Base-by-base conservation (phyloP, 1,284 basidiomycete genomes). In the Pterula multifida region DNA sequence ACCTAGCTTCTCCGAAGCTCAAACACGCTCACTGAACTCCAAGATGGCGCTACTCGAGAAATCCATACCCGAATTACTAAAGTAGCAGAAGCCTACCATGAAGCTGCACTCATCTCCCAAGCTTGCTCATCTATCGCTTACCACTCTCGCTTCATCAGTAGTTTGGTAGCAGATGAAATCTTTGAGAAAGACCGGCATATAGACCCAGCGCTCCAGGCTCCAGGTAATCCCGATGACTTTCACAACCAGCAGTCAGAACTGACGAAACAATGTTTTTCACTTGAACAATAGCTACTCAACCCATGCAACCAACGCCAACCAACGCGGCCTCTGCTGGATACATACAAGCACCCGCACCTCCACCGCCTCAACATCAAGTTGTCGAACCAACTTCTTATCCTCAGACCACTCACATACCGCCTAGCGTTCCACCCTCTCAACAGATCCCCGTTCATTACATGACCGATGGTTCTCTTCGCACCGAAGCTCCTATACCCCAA, bases 71-170 rank as follows among this genome's bases (percentile, higher is more conserved):
- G 77, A 12, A 86, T 90, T 55, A 68, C 70, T 36, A 72, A 75
- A 56, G 79, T 84, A 1, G 82, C 85, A 12, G 79, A 85, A 56
- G 83, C 85, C 0, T 90, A 87, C 59, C 71, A 79, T 48, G 79
- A 80, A 51, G 81, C 81, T 2, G 79, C 82, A 3, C 64, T 71
- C 39, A 64, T 76, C 52, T 79, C 78, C n/a, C 73, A 74, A 17
- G 73, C 75, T 11, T 78, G 75, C 36, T 75, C 75, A 21, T 72
- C 76, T 23, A 78, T 81, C 6, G 73, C 75, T 28, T 79, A 79
- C 56, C 87, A 89, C 58, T 76, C 84, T 36, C 80, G 85, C 39
- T 90, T 90, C 66, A 67, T 90, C 44, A 76, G 77, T 57, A 78
- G 74, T 50, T 68, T 90, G 45, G 70, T 88, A 23, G 69, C 70